phyloP scores from a whole-genome alignment of 2,329 filamentous ascomycete genomes.

The Diaporthe sp. region DNA sequence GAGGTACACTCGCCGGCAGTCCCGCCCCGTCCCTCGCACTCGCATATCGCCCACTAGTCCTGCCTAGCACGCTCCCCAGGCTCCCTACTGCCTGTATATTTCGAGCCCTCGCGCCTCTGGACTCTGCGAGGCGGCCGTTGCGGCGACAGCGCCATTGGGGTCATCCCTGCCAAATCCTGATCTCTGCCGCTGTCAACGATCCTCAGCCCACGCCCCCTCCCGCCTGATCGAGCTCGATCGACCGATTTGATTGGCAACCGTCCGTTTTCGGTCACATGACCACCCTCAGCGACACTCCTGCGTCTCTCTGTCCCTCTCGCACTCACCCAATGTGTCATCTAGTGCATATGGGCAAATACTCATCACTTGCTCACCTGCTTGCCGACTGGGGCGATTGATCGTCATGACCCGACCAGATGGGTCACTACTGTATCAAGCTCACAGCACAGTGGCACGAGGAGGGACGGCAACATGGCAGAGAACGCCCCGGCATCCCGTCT shows the following conservation, averaged over 20 bases:
- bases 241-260: slow-evolving; percentile 35
- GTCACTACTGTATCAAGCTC: slow-evolving; percentile 6
- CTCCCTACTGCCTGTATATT: background rate
- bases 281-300: background rate
- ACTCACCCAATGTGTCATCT: background rate
- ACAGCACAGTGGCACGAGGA: background rate
- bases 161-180: slow-evolving; percentile 32
- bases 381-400: background rate
- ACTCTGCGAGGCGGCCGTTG: slow-evolving; percentile 22
- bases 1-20: slow-evolving; percentile 17
- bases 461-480: background rate
- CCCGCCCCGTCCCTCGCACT: slow-evolving; percentile 7
- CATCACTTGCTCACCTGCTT: background rate
- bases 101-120: slow-evolving; percentile 5
- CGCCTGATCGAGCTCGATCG: slow-evolving; percentile 32
- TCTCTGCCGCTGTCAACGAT: slow-evolving; percentile 37
- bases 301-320: background rate
- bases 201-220: slow-evolving; percentile 21
- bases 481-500: background rate
- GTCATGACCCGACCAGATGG: slow-evolving; percentile 4
- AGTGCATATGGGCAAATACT: background rate
- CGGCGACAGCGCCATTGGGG: slow-evolving; percentile 1
- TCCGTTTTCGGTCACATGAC: background rate
- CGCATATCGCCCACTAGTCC: background rate
- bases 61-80: background rate